Conservation (phyloP, 2,329 filamentous ascomycete genomes). For the Plenodomus biglobosus region DNA sequence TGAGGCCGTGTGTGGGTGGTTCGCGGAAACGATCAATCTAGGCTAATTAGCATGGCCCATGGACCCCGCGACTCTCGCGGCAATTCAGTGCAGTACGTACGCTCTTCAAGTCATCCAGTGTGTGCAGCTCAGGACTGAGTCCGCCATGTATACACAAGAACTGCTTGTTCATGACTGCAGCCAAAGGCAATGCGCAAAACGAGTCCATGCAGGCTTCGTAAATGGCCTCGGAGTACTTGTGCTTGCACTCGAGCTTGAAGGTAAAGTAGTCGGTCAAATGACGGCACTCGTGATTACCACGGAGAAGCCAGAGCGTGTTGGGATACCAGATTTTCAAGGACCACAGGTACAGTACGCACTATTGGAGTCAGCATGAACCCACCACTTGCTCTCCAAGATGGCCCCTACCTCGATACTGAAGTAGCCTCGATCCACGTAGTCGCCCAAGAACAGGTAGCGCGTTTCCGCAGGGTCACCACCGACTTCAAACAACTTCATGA, state of each 20-base stretch:
- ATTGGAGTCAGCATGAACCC: conserved; percentile 35
- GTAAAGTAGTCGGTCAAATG: conserved; percentile 99
- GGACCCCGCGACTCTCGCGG: too few relatives aligned
- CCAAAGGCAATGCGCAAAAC: conserved; percentile 90
- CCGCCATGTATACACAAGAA: conserved; percentile 98
- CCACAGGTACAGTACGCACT: conserved; percentile 97
- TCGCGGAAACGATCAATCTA: conserved; percentile 97
- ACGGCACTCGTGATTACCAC: conserved; percentile 97
- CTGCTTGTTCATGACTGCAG: conserved; percentile 99
- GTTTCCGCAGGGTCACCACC: conserved; percentile 96
- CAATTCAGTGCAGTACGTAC: conserved; percentile 54
- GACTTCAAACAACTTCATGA: conserved; percentile 99
- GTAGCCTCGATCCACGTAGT: conserved; percentile 97
- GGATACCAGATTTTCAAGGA: conserved; percentile 99
- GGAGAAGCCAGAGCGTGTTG: conserved; percentile 92
- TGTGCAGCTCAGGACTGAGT: conserved; percentile 92
- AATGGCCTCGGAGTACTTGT: conserved; percentile 95
- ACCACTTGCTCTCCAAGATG: neutral
- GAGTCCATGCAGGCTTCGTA: conserved; percentile 99
- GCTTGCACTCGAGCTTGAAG: conserved; percentile 99
- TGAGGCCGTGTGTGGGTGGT: conserved; percentile 93
- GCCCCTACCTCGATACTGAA: conserved; percentile 86
- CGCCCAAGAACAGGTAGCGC: conserved; percentile 92
- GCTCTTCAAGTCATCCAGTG: conserved; percentile 87
- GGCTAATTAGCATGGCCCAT: conserved; percentile 20